Conservation (phyloP, 805 yeast genomes). For the Nakazawaea pomicola region DNA sequence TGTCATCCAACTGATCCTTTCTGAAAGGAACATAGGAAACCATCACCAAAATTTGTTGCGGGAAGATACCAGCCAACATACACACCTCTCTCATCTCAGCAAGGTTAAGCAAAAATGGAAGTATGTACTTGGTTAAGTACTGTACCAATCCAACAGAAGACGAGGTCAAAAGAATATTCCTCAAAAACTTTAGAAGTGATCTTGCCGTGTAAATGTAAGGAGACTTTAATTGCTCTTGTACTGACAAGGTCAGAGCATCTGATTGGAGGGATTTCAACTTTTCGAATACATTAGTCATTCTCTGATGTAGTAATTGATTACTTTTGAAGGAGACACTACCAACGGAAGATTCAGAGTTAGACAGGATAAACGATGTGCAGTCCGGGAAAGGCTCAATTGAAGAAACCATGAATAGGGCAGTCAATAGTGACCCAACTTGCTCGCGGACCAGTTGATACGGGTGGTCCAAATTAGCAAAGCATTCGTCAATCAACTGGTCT, state of each 20-base stretch:
- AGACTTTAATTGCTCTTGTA: constrained; percentile 55
- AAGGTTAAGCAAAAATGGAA: constrained; percentile 66
- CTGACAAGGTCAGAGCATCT: constrained; percentile 28
- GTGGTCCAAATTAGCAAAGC: constrained; percentile 50
- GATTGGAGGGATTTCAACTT: constrained; percentile 31
- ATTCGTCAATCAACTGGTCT: constrained; percentile 36
- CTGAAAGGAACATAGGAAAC: constrained; percentile 46
- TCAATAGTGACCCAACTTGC: constrained; percentile 57
- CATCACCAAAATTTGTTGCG: constrained; percentile 39
- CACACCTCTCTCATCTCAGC: constrained; percentile 76
- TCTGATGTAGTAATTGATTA: background rate
- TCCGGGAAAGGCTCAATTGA: constrained; percentile 36
- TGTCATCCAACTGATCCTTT: constrained; percentile 31
- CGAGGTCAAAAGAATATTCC: constrained; percentile 48
- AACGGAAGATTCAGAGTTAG: constrained; percentile 30
- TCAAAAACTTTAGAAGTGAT: constrained; percentile 59
- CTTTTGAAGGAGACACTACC: constrained; percentile 19
- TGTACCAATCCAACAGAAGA: constrained; percentile 49
- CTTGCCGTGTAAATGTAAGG: constrained; percentile 60
- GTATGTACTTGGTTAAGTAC: constrained; percentile 43
- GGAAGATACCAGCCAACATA: constrained; percentile 57
- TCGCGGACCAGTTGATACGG: constrained; percentile 71
- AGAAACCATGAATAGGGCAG: constrained; percentile 37
- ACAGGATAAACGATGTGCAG: constrained; percentile 33
- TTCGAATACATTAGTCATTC: constrained; percentile 23